These are phyloP conservation scores for Saturnispora halmiae DNA, from an alignment of 805 yeast genomes.

Conservation along the genomic window DNA sequence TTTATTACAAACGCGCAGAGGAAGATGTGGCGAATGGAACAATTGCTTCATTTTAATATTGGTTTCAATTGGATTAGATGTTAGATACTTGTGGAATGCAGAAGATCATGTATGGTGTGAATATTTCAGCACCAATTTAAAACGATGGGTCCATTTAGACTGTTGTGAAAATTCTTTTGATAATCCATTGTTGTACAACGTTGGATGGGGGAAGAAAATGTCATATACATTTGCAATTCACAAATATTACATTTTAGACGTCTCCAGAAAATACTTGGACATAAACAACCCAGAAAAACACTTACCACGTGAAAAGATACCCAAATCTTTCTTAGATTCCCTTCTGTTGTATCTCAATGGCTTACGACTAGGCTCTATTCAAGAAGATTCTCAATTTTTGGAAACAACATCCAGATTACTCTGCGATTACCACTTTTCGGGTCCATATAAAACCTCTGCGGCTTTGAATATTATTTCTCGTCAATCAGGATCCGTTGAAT, in stretches of 20 bases:
- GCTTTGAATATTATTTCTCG: slow-evolving; percentile 42
- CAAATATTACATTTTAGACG: slow-evolving; percentile 54
- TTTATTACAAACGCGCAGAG: slow-evolving; percentile 51
- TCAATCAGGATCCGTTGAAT: slow-evolving; percentile 65
- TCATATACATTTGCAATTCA: slow-evolving; percentile 72
- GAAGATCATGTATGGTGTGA: slow-evolving; percentile 99
- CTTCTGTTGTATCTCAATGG: slow-evolving; percentile 33
- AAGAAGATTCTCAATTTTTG: background rate
- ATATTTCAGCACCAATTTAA: slow-evolving; percentile 50
- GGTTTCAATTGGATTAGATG: slow-evolving; percentile 53
- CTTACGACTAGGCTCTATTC: background rate
- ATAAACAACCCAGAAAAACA: slow-evolving; percentile 25
- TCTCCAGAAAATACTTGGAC: slow-evolving; percentile 57
- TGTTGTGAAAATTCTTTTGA: slow-evolving; percentile 83
- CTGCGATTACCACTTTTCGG: slow-evolving; percentile 6
- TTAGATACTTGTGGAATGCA: slow-evolving; percentile 73
- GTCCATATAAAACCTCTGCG: slow-evolving; percentile 11
- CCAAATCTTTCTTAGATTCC: too few species aligned
- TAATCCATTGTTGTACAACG: slow-evolving; percentile 64
- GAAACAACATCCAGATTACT: slow-evolving; percentile 9
- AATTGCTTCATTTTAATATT: slow-evolving; percentile 68
- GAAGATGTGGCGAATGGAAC: slow-evolving; percentile 96
- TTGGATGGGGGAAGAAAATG: slow-evolving; percentile 93
- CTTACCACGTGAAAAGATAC: too few species aligned
- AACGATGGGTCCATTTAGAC: slow-evolving; percentile 83